Evolutionary conservation across 1,139 yeast species (phyloP).

Genomic region (Oligophagozyma castellii): DNA sequence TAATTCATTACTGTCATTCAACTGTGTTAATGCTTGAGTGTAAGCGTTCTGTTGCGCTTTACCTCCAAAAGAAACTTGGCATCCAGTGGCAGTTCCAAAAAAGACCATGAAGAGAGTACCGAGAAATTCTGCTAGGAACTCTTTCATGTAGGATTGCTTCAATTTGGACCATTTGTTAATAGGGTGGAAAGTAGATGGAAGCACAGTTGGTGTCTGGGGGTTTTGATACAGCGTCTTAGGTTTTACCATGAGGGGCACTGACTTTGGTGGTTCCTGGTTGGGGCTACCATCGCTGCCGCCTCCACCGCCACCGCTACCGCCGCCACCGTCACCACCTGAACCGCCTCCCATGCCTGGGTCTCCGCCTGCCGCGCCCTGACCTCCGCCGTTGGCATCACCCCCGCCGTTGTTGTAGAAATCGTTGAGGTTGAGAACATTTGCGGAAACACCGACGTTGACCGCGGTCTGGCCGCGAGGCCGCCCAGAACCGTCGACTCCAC

Average conservation of each 20-base stretch:
- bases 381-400: constrained; percentile 1
- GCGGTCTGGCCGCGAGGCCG: constrained; percentile 8
- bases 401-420: constrained; percentile 5
- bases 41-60: constrained; percentile 10
- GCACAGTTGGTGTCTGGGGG: constrained; percentile 26
- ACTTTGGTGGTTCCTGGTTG: not conserved
- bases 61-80: constrained; percentile 26
- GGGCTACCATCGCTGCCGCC: not conserved
- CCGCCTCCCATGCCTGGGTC: constrained; percentile 2
- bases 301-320: not conserved
- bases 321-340: constrained; percentile 4
- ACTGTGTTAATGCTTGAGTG: constrained; percentile 6
- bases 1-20: constrained; percentile 5
- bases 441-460: constrained; percentile 5
- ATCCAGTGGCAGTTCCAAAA: constrained; percentile 35
- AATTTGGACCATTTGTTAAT: constrained; percentile 24
- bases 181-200: constrained; percentile 26
- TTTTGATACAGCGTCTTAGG: constrained; percentile 25
- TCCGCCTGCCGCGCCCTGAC: constrained; percentile 1
- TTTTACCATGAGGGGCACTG: constrained; percentile 22
- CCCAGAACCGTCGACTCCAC: constrained; percentile 1
- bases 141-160: constrained; percentile 21
- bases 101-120: constrained; percentile 33
- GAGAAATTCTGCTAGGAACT: constrained; percentile 32
- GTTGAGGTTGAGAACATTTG: constrained; percentile 12